A percentile compares a stretch with the other conserved stretches of the same genome.
These are phyloP conservation scores for Lactifluus piperatus DNA, from an alignment of 768 basidiomycete species.

Conservation along the genomic window DNA sequence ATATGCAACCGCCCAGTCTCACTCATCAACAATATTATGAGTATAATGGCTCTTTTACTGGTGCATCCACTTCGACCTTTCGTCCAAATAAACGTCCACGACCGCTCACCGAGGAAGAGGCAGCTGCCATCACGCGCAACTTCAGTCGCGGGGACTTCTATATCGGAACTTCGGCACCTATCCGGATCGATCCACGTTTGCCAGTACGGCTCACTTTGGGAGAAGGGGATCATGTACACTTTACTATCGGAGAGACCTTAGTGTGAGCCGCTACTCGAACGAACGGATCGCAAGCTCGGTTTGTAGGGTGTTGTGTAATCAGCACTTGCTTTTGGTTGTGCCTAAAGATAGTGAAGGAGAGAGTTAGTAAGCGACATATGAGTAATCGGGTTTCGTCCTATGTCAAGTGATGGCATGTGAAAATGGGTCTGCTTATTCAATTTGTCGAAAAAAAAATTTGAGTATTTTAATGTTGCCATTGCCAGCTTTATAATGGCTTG, in stretches of 20 bases:
- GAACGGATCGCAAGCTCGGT: not conserved
- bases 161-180: conserved; percentile 71
- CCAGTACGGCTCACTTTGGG: conserved; percentile 74
- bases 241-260: conserved; percentile 43
- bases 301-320: conserved; percentile 15
- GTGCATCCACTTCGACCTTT: conserved; percentile 66
- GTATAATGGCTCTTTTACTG: conserved; percentile 44
- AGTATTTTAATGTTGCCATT: no score
- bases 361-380: no score
- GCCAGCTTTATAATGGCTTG: no score
- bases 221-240: conserved; percentile 76
- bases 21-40: conserved; percentile 65
- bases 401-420: no score
- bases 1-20: conserved; percentile 32
- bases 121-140: conserved; percentile 75
- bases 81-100: conserved; percentile 75
- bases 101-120: conserved; percentile 73
- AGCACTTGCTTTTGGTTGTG: not conserved
- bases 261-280: conserved; percentile 25
- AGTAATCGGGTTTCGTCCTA: no score
- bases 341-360: no score
- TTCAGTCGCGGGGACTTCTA: conserved; percentile 78
- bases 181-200: conserved; percentile 73
- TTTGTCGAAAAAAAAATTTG: no score
- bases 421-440: no score